These are phyloP conservation scores for Harringtonia lauricola DNA, from an alignment of 2,329 filamentous ascomycete genomes.

Conservation along the genomic window DNA sequence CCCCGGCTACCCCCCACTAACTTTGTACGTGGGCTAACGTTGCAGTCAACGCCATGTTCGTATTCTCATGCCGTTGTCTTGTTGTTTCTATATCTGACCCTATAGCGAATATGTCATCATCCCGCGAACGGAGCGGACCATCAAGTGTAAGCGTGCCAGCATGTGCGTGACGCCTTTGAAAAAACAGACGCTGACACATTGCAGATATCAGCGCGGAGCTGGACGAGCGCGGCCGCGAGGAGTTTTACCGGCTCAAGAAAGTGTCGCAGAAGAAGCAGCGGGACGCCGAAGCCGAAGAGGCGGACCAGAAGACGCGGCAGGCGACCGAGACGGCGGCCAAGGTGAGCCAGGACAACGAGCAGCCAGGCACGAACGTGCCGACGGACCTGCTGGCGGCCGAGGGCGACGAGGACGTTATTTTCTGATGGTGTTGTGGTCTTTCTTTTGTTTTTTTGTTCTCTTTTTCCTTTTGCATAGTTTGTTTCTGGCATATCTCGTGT, in stretches of 20 bases:
- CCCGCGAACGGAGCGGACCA: constrained; percentile 96
- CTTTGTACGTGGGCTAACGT: too few relatives aligned
- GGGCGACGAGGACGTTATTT: constrained; percentile 80
- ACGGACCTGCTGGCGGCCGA: constrained; percentile 62
- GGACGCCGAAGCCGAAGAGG: constrained; percentile 60
- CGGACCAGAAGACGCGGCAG: constrained; percentile 64
- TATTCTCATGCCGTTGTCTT: constrained; percentile 9
- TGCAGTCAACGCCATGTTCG: constrained; percentile 82
- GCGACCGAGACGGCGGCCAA: constrained; percentile 28
- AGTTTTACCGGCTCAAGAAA: constrained; percentile 97
- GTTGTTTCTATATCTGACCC: not conserved
- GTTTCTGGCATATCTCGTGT: constrained; percentile 6
- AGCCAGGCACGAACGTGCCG: constrained; percentile 30
- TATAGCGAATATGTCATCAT: constrained; percentile 84
- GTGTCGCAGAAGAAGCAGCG: constrained; percentile 76
- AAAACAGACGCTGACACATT: too few relatives aligned
- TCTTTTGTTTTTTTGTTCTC: not conserved
- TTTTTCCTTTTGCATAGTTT: not conserved
- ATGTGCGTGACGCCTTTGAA: too few relatives aligned
- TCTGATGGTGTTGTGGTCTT: constrained; percentile 31
- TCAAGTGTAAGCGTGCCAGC: constrained; percentile 58
- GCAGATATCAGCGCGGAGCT: constrained; percentile 93
- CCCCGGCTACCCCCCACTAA: too few relatives aligned
- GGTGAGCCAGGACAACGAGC: constrained; percentile 2
- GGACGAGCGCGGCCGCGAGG: constrained; percentile 92